Percentiles rank a stretch among this genome's conserved stretches.
Evolutionary conservation across 2,329 filamentous ascomycete species (phyloP).

Genomic region (Penicillium olsonii): DNA sequence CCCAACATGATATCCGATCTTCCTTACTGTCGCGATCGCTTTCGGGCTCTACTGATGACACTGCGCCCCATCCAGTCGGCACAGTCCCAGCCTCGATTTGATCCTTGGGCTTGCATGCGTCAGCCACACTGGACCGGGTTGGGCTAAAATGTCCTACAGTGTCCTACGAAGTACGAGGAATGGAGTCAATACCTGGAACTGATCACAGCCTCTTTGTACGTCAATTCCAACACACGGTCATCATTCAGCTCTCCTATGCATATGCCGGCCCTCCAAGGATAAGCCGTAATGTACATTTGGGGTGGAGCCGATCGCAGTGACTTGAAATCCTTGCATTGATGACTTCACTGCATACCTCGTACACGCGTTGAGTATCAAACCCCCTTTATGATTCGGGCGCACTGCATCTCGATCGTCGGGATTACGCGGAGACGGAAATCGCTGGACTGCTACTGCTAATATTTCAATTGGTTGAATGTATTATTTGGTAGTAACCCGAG

Average conservation of each 20-base stretch:
- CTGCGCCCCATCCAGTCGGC: slow-evolving; percentile 9
- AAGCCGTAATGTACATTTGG: background rate
- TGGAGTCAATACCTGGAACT: background rate
- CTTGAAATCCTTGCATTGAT: background rate
- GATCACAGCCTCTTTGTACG: background rate
- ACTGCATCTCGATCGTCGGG: background rate
- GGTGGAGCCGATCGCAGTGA: background rate
- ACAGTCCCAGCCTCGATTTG: slow-evolving; percentile 9
- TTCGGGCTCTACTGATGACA: background rate
- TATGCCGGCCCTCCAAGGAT: background rate
- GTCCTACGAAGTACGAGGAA: no score
- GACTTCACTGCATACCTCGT: background rate
- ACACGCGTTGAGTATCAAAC: background rate
- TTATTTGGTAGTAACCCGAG: background rate
- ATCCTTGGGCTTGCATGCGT: slow-evolving; percentile 6
- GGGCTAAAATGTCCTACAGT: background rate
- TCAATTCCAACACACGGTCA: background rate
- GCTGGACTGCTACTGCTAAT: background rate
- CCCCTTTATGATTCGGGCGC: background rate
- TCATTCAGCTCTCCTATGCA: background rate
- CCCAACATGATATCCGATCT: slow-evolving; percentile 1
- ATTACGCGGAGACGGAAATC: background rate
- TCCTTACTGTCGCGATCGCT: slow-evolving; percentile 2
- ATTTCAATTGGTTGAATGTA: slow-evolving; percentile 4
- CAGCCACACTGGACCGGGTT: slow-evolving; percentile 1